Conservation (phyloP, 768 basidiomycete genomes). For the Leccinum longicurvipes region DNA sequence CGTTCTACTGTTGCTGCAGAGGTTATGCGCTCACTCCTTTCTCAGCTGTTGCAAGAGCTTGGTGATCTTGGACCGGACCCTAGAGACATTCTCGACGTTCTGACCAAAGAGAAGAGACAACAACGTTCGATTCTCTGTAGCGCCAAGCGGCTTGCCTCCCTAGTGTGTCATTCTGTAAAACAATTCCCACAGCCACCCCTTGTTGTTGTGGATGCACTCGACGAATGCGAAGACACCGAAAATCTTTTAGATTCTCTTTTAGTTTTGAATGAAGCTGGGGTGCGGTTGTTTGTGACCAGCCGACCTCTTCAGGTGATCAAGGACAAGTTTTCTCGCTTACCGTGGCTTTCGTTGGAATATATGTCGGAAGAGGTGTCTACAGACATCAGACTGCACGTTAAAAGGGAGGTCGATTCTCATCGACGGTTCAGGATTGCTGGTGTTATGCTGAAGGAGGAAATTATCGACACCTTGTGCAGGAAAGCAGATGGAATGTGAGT, state of each 20-base stretch:
- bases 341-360: constrained; percentile 1
- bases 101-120: too few species aligned
- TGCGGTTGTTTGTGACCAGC: not conserved
- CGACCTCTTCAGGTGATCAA: too few species aligned
- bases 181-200: not conserved
- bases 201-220: not conserved
- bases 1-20: too few species aligned
- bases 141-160: too few species aligned
- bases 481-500: constrained; percentile 12
- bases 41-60: too few species aligned
- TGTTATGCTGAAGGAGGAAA: constrained; percentile 2
- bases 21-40: too few species aligned
- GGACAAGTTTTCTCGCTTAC: too few species aligned
- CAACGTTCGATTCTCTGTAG: too few species aligned
- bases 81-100: too few species aligned
- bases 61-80: too few species aligned
- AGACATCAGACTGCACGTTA: constrained; percentile 5
- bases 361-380: not conserved
- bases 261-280: not conserved
- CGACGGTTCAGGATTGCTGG: not conserved
- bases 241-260: not conserved
- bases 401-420: constrained; percentile 4
- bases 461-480: not conserved
- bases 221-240: not conserved
- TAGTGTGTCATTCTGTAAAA: not conserved